Conservation (phyloP, 805 yeast genomes). For the Lachancea thermotolerans region DNA sequence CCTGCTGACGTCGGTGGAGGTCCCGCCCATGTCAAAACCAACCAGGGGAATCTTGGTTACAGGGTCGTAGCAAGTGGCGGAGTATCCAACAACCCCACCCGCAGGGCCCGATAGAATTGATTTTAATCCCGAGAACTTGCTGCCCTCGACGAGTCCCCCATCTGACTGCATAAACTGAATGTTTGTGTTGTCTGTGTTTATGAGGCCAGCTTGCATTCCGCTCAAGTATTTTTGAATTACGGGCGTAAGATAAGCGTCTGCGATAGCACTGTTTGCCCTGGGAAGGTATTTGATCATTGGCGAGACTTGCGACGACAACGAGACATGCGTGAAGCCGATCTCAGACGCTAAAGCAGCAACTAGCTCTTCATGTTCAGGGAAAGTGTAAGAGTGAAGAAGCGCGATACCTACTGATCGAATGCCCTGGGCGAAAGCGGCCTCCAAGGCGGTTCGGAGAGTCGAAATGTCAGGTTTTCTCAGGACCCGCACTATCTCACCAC, state of each 20-base stretch:
- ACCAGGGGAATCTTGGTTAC: constrained; percentile 54
- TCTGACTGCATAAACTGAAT: constrained; percentile 93
- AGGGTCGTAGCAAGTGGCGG: constrained; percentile 66
- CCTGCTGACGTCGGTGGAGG: constrained; percentile 79
- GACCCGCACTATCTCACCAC: constrained; percentile 63
- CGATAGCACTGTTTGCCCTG: constrained; percentile 70
- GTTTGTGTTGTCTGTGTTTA: constrained; percentile 39
- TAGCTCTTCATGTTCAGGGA: constrained; percentile 56
- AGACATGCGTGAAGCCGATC: constrained; percentile 62
- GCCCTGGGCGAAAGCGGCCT: constrained; percentile 46
- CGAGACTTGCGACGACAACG: constrained; percentile 59
- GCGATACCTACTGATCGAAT: constrained; percentile 66
- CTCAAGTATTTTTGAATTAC: constrained; percentile 58
- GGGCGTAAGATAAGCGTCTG: constrained; percentile 81
- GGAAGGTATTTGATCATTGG: constrained; percentile 77
- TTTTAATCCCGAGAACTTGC: constrained; percentile 74
- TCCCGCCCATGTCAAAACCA: constrained; percentile 90
- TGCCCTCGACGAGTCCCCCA: constrained; percentile 87
- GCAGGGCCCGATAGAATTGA: constrained; percentile 96
- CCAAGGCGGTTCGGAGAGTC: constrained; percentile 38
- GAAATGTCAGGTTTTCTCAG: constrained; percentile 43
- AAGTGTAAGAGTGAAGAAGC: constrained; percentile 67
- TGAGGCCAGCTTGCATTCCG: constrained; percentile 57
- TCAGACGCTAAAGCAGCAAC: constrained; percentile 54
- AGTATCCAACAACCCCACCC: constrained; percentile 94